phyloP scores from a whole-genome alignment of 176 grass and related monocot genomes.

The Oryza meyeriana region DNA sequence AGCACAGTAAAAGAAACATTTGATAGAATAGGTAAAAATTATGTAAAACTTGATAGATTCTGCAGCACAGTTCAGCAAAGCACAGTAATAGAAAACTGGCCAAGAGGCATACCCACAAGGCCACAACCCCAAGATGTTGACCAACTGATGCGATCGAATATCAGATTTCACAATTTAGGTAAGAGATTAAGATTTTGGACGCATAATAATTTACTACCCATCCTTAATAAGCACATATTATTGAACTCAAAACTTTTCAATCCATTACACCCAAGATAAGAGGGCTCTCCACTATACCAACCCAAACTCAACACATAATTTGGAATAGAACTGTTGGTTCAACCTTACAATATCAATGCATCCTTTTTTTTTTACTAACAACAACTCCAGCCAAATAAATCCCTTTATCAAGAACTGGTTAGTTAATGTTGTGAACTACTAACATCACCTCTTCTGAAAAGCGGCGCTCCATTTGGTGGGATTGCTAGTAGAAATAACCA shows the following conservation, averaged over 20 bases:
- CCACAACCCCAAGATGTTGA: background rate
- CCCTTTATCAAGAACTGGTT: background rate
- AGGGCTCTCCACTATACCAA: background rate
- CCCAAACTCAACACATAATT: background rate
- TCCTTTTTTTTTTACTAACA: background rate
- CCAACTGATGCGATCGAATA: background rate
- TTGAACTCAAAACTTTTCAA: background rate
- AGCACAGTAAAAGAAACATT: background rate
- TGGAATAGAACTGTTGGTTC: background rate
- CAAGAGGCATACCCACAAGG: background rate
- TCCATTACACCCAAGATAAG: background rate
- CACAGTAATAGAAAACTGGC: background rate
- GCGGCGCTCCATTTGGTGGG: background rate
- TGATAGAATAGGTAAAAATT: background rate
- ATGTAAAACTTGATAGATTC: background rate
- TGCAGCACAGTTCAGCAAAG: background rate
- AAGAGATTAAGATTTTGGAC: conserved; percentile 13
- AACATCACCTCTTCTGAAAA: background rate
- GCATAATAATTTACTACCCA: background rate
- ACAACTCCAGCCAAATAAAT: conserved; percentile 5
- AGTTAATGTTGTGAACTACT: background rate
- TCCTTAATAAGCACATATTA: background rate
- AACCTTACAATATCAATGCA: background rate
- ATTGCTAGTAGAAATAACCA: background rate
- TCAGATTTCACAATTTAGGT: conserved; percentile 10